Evolutionary conservation across 108 stramenopile species (phyloP).

Genomic region (Fragilariopsis cylindrus): DNA sequence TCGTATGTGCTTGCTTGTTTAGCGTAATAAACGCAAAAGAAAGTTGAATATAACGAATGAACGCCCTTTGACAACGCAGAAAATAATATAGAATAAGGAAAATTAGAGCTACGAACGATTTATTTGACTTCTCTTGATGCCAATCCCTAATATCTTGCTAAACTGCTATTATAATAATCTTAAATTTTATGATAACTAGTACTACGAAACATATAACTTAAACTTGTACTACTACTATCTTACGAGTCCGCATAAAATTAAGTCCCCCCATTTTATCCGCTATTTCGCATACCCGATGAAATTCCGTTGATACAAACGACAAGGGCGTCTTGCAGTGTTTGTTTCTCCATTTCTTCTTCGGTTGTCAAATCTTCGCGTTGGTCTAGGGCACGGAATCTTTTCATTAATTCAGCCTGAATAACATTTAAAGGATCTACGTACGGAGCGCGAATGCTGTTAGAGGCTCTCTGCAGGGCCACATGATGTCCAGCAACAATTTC

Average conservation of each 20-base stretch:
- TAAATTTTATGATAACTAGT: no score
- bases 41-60: no score
- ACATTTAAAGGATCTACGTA: constrained; percentile 98
- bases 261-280: constrained; percentile 64
- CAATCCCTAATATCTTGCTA: no score
- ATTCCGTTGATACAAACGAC: constrained; percentile 94
- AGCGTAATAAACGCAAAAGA: no score
- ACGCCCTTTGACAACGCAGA: no score
- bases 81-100: no score
- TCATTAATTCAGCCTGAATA: constrained; percentile 92
- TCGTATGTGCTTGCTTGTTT: no score
- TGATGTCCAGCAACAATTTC: constrained; percentile 80
- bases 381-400: constrained; percentile 71
- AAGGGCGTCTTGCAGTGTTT: constrained; percentile 79
- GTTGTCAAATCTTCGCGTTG: constrained; percentile 36
- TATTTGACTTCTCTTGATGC: no score
- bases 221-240: no score
- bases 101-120: no score
- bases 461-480: constrained; percentile 82
- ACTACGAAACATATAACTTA: no score
- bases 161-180: no score
- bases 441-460: constrained; percentile 86
- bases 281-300: constrained; percentile 97
- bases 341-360: constrained; percentile 70
- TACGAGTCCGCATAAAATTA: not conserved